These are phyloP conservation scores for Penicillium paneum DNA, from an alignment of 2,329 filamentous ascomycete genomes.

Conservation along the genomic window DNA sequence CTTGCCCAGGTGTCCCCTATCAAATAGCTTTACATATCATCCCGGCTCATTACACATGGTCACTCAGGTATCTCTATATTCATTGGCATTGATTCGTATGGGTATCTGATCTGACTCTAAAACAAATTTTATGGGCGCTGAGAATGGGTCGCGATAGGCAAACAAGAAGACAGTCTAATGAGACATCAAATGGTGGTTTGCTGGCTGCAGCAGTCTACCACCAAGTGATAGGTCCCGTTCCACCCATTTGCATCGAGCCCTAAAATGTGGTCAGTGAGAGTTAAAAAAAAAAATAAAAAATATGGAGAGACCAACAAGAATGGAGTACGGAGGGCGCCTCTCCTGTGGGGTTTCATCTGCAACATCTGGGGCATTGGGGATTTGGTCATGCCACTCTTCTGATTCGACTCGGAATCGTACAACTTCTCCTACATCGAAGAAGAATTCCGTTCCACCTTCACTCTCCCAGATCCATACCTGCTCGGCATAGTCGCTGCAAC, in stretches of 20 bases:
- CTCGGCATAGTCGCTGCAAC: conserved; percentile 65
- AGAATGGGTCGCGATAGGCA: background rate
- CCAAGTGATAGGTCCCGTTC: conserved; percentile 46
- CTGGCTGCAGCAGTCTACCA: conserved; percentile 34
- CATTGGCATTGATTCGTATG: conserved; percentile 15
- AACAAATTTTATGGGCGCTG: conserved; percentile 11
- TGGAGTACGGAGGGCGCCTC: conserved; percentile 56
- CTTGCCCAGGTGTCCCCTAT: no score
- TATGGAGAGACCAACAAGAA: conserved; percentile 35
- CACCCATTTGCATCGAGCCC: conserved; percentile 49
- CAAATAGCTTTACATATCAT: no score
- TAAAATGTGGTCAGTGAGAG: conserved; percentile 21
- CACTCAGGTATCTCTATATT: background rate
- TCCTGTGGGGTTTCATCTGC: conserved; percentile 57
- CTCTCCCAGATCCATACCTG: conserved; percentile 82
- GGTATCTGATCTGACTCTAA: conserved; percentile 24
- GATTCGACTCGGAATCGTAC: conserved; percentile 81
- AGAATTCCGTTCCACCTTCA: conserved; percentile 68
- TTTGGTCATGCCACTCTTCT: conserved; percentile 89
- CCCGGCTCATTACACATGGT: no score
- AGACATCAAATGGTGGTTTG: background rate
- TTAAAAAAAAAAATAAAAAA: background rate
- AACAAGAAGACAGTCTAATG: conserved; percentile 1
- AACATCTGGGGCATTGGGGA: conserved; percentile 65
- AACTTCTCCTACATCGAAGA: conserved; percentile 85